phyloP scores from a whole-genome alignment of 257 asterid genomes.

The Avicennia marina region DNA sequence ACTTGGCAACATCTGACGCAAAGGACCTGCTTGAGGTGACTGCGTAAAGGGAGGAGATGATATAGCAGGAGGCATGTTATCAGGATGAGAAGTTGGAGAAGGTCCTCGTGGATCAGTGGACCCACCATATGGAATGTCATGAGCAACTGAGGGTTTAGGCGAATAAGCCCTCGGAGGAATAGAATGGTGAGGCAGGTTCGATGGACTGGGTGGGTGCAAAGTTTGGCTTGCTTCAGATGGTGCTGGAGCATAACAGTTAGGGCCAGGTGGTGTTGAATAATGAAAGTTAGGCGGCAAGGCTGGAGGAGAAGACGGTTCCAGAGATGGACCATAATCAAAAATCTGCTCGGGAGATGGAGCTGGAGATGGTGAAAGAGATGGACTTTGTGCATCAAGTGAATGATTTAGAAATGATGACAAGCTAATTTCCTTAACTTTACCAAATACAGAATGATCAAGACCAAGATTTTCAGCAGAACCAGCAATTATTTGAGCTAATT shows the following conservation, averaged over 20 bases:
- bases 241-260: slow-evolving; percentile 21
- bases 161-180: slow-evolving; percentile 16
- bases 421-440: slow-evolving; percentile 57
- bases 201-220: slow-evolving; percentile 13
- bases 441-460: slow-evolving; percentile 50
- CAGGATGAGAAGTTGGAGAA: slow-evolving; percentile 17
- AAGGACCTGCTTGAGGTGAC: slow-evolving; percentile 24
- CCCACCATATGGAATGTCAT: slow-evolving; percentile 14
- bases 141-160: slow-evolving; percentile 22
- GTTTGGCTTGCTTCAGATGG: slow-evolving; percentile 25
- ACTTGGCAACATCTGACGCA: slow-evolving; percentile 20
- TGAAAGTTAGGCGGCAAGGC: slow-evolving; percentile 19
- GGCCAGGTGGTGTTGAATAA: slow-evolving; percentile 16
- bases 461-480: slow-evolving; percentile 53
- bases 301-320: slow-evolving; percentile 29
- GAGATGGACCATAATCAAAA: slow-evolving; percentile 19
- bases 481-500: slow-evolving; percentile 43
- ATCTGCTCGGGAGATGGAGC: slow-evolving; percentile 19
- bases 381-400: slow-evolving; percentile 36
- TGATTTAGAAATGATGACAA: slow-evolving; percentile 44
- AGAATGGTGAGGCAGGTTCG: slow-evolving; percentile 4
- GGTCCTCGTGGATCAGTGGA: slow-evolving; percentile 26
- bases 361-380: slow-evolving; percentile 42
- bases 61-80: slow-evolving; percentile 6
- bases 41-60: slow-evolving; percentile 15